Conservation (phyloP, 2,329 filamentous ascomycete genomes). For the Colletotrichum echinochloae region DNA sequence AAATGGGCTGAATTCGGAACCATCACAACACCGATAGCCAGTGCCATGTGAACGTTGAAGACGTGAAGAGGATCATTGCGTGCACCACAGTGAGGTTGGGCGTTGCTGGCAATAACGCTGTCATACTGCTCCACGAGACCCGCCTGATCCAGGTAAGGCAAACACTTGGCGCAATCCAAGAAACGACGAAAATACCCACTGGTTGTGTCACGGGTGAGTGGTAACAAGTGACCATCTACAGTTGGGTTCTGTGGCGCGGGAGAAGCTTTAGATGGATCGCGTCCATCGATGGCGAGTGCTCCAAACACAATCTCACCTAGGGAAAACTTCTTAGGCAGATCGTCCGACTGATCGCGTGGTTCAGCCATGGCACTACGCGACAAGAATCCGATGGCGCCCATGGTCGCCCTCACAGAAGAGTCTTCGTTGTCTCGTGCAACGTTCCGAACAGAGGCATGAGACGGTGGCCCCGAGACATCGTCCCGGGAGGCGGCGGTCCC, state of each 20-base stretch:
- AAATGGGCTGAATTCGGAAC: constrained; percentile 13
- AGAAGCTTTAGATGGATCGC: constrained; percentile 22
- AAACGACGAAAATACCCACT: constrained; percentile 7
- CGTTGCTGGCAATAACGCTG: neutral
- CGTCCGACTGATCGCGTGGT: constrained; percentile 13
- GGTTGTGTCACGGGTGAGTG: constrained; percentile 7
- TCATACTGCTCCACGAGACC: constrained; percentile 24
- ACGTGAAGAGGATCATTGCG: neutral
- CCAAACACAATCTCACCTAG: constrained; percentile 21
- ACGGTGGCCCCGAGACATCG: neutral
- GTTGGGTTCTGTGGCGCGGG: neutral
- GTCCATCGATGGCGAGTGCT: constrained; percentile 22
- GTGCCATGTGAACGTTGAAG: constrained; percentile 29
- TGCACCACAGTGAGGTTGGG: neutral
- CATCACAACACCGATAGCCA: constrained; percentile 29
- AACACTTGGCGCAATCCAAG: neutral
- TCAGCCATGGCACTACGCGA: constrained; percentile 37
- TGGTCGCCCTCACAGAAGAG: constrained; percentile 29
- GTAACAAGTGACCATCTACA: constrained; percentile 9
- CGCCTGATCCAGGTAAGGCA: constrained; percentile 22
- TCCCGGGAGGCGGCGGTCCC: neutral
- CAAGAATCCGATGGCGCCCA: constrained; percentile 36
- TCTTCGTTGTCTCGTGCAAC: constrained; percentile 15
- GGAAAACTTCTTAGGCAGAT: constrained; percentile 18
- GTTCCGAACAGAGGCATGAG: neutral